Conservation (phyloP, 768 basidiomycete species). For the Agrocybe praecox region DNA sequence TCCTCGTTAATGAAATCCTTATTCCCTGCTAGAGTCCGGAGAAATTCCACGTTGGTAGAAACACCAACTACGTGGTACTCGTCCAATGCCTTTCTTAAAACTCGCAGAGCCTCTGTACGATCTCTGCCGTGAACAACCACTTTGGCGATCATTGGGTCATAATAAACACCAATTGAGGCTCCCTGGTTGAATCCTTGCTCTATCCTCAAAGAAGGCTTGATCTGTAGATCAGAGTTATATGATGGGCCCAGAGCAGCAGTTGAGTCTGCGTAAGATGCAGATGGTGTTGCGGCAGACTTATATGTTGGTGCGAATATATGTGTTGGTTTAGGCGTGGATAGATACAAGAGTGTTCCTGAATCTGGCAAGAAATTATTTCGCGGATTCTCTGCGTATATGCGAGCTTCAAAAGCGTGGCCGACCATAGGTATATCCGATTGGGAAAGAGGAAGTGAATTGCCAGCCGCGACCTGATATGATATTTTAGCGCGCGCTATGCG, state of each 20-base stretch:
- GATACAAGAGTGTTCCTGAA: conserved; percentile 79
- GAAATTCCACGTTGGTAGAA: conserved; percentile 89
- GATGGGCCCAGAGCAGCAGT: conserved; percentile 33
- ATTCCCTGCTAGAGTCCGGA: conserved; percentile 77
- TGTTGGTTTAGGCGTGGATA: conserved; percentile 79
- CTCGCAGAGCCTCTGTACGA: conserved; percentile 79
- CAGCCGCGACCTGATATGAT: conserved; percentile 71
- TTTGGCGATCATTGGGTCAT: conserved; percentile 92
- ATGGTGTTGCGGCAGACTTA: conserved; percentile 21
- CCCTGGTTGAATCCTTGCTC: conserved; percentile 89
- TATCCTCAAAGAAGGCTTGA: conserved; percentile 73
- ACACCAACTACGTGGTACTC: conserved; percentile 92
- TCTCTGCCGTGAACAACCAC: conserved; percentile 88
- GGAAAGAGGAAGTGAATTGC: conserved; percentile 78
- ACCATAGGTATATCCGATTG: conserved; percentile 84
- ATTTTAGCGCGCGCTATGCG: background rate
- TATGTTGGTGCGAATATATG: conserved; percentile 62
- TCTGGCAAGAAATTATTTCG: conserved; percentile 93
- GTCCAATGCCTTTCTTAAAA: conserved; percentile 78
- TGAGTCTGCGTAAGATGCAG: conserved; percentile 21
- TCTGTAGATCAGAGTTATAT: conserved; percentile 27
- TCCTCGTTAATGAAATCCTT: conserved; percentile 74
- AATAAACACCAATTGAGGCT: conserved; percentile 83
- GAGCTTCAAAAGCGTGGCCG: conserved; percentile 93
- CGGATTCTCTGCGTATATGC: conserved; percentile 95